Evolutionary conservation across 2,329 filamentous ascomycete species (phyloP), one percentile per base, ranked within the genome.

Genomic region (Diaporthe sp.): DNA sequence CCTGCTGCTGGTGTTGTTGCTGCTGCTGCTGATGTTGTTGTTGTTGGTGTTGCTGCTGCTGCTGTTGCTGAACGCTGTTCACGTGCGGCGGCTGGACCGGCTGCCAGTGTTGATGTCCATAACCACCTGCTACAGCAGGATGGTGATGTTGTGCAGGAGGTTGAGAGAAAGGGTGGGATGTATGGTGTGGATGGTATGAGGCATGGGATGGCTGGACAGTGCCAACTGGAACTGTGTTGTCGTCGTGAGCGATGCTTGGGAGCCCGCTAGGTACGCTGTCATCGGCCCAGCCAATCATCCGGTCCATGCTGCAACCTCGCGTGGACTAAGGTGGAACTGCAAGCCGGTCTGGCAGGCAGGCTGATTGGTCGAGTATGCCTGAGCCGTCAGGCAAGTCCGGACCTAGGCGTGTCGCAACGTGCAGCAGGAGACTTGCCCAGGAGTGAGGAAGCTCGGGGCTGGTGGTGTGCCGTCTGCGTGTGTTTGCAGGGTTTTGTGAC

Each of bases 71-170:
- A 61, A 76, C 75, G 60, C 40, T 76, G 61, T 74, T 76, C 72
- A 70, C 57, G 28, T 72, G 76, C 58, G 74, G 70, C 77, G 78
- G 80, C 64, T 77, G 70, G 78, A 77, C 74, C 77, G 77, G 71
- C 77, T 77, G 42, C 75, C 75, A 76, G 64, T 50, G 67, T 19
- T 74, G 72, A 74, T 76, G 75, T 57, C 75, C 75, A 76, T 76
- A 76, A 58, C 75, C 72, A 72, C 72, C 75, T 72, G 75, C 72
- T 30, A 57, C 69, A 54, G 75, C 72, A 74, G 75, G 68, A 76
- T 76, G 75, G 64, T 76, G 75, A 69, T 73, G 64, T 76, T 76
- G 75, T 42, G 68, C 67, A 72, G 75, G 72, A 55, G 72, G 68
- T 66, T 76, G 75, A 30, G 72, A 57, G 40, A 76, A 76, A 7